These are phyloP conservation scores for Homolaphlyctis polyrhiza DNA, from an alignment of 371 early-diverging fungal genomes.

Conservation along the genomic window DNA sequence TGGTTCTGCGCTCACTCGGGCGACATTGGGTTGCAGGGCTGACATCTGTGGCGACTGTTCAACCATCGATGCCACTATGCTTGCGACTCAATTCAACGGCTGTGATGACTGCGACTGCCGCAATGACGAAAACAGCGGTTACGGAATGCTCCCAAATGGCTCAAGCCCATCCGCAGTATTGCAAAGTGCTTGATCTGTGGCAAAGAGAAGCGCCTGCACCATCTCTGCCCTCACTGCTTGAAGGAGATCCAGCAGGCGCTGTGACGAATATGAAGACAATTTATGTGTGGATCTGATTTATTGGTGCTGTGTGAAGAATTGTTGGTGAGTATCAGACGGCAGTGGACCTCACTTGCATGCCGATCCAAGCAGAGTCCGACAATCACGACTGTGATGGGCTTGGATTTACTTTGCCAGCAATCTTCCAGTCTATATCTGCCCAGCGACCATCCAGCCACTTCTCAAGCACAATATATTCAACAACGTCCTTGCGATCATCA, in stretches of 20 bases:
- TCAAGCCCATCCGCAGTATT: conserved; percentile 8
- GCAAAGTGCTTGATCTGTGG: conserved; percentile 8
- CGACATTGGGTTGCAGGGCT: no score
- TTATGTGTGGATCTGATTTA: no score
- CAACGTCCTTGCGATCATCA: conserved; percentile 4
- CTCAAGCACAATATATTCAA: conserved; percentile 23
- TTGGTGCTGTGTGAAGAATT: no score
- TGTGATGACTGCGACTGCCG: no score
- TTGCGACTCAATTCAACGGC: no score
- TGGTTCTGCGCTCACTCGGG: no score
- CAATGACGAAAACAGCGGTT: not conserved
- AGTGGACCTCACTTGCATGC: no score
- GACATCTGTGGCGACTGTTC: no score
- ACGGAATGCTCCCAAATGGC: conserved; percentile 6
- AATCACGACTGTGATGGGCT: not conserved
- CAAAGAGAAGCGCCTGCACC: conserved; percentile 8
- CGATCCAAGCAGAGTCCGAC: no score
- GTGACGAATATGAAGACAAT: not conserved
- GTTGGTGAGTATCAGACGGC: no score
- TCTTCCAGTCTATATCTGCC: conserved; percentile 10
- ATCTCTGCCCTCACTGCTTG: conserved; percentile 7
- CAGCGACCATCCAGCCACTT: conserved; percentile 11
- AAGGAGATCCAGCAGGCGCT: conserved; percentile 1
- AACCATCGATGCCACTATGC: no score
- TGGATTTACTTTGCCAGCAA: conserved; percentile 15